Percentiles rank a stretch among this genome's conserved stretches.
These are phyloP conservation scores for Marvania coccoides DNA, from an alignment of 139 green algal species.

Conservation along the genomic window DNA sequence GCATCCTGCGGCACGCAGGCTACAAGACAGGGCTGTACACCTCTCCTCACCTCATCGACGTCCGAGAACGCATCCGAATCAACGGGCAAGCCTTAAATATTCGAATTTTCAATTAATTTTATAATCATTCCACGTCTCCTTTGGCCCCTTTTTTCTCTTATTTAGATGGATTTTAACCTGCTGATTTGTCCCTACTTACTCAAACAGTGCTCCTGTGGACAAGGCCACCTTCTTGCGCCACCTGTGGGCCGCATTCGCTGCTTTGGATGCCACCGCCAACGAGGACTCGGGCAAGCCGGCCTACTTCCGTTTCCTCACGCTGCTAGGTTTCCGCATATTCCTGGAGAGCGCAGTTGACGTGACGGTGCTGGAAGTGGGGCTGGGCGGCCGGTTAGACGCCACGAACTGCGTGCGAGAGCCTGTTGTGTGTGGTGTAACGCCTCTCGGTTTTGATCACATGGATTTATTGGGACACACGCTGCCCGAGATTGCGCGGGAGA, in stretches of 20 bases:
- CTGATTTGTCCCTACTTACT: background rate
- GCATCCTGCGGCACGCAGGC: slow-evolving; percentile 59
- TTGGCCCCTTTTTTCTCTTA: background rate
- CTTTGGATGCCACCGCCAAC: slow-evolving; percentile 29
- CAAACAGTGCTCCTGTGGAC: slow-evolving; percentile 33
- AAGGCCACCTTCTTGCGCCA: slow-evolving; percentile 40
- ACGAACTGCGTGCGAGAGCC: slow-evolving; percentile 74
- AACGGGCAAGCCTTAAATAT: slow-evolving; percentile 43
- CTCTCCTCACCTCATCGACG: slow-evolving; percentile 80
- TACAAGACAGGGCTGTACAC: slow-evolving; percentile 86
- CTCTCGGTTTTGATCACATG: slow-evolving; percentile 93
- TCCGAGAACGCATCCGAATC: slow-evolving; percentile 78
- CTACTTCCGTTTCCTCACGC: slow-evolving; percentile 93
- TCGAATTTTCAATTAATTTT: too few species aligned
- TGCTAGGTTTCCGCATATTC: slow-evolving; percentile 73
- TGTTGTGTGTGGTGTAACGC: slow-evolving; percentile 70
- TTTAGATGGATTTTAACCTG: background rate
- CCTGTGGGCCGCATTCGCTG: slow-evolving; percentile 49
- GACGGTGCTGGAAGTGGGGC: slow-evolving; percentile 88
- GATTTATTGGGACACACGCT: slow-evolving; percentile 91
- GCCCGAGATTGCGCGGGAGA: slow-evolving; percentile 86
- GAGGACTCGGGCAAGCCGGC: slow-evolving; percentile 68
- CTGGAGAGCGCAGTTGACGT: slow-evolving; percentile 66
- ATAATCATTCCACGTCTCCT: background rate
- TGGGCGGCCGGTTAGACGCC: slow-evolving; percentile 91